Conservation (phyloP, 2,329 filamentous ascomycete genomes). For the Calonectria pteridis region DNA sequence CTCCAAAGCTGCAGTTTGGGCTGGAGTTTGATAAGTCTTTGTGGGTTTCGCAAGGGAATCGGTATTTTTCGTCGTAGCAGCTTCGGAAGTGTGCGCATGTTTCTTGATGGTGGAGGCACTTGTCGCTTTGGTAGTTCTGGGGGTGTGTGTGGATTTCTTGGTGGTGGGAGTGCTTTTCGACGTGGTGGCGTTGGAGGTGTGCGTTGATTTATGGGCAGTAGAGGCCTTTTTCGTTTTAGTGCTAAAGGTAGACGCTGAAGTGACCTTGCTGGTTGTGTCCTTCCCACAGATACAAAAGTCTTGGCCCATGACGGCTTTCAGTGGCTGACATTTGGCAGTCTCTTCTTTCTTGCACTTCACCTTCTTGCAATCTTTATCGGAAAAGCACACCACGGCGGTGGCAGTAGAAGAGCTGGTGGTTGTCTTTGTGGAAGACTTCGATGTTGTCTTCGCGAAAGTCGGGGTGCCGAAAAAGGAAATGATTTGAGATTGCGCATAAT, state of each 20-base stretch:
- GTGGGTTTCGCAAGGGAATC: background rate
- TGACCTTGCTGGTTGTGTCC: background rate
- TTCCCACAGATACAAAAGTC: background rate
- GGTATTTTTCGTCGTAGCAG: too few species aligned
- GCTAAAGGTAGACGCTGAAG: background rate
- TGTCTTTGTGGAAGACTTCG: background rate
- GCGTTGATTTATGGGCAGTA: background rate
- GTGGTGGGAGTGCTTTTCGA: too few species aligned
- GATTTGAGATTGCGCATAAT: background rate
- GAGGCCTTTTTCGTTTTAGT: background rate
- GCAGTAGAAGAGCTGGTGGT: background rate
- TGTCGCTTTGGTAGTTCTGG: too few species aligned
- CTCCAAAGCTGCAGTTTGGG: background rate
- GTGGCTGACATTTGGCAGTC: background rate
- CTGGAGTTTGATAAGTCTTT: background rate
- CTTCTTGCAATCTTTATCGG: background rate
- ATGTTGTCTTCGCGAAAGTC: background rate
- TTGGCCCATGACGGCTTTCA: background rate
- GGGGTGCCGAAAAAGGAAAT: background rate
- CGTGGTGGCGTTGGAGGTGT: too few species aligned
- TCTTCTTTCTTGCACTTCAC: background rate
- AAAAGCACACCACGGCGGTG: background rate
- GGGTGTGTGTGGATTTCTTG: too few species aligned
- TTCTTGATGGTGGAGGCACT: too few species aligned
- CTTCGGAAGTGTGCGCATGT: too few species aligned